phyloP scores from a whole-genome alignment of 2,329 filamentous ascomycete genomes.

The Colletotrichum sp. region DNA sequence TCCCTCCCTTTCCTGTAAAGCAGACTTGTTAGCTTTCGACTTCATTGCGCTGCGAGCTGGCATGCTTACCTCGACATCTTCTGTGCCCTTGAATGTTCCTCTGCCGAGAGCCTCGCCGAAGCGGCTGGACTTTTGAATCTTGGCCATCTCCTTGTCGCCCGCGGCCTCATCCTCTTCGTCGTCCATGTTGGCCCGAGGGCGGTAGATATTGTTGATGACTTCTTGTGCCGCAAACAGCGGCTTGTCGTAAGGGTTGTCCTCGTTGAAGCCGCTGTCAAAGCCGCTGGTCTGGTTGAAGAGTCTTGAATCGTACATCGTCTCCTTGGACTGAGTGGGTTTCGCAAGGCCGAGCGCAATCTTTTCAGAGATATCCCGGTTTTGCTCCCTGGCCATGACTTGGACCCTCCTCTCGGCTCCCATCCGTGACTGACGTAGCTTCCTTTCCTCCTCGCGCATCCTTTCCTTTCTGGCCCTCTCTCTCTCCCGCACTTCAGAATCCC shows the following conservation, averaged over 20 bases:
- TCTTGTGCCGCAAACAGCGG: slow-evolving; percentile 96
- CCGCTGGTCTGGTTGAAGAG: slow-evolving; percentile 94
- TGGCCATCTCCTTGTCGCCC: slow-evolving; percentile 83
- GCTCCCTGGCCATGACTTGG: slow-evolving; percentile 92
- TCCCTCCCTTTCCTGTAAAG: slow-evolving; percentile 73
- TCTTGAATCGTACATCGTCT: slow-evolving; percentile 96
- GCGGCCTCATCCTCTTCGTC: slow-evolving; percentile 80
- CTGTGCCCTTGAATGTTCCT: slow-evolving; percentile 89
- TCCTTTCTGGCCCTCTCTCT: slow-evolving; percentile 81
- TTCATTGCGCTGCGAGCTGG: neutral
- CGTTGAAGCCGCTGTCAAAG: slow-evolving; percentile 92
- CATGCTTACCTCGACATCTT: slow-evolving; percentile 74
- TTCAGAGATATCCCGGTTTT: slow-evolving; percentile 95
- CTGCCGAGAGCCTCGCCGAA: slow-evolving; percentile 87
- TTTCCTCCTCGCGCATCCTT: slow-evolving; percentile 80
- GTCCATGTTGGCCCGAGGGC: slow-evolving; percentile 75
- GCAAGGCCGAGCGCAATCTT: slow-evolving; percentile 94
- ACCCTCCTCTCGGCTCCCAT: slow-evolving; percentile 95
- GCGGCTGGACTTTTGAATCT: slow-evolving; percentile 82
- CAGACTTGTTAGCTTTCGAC: neutral
- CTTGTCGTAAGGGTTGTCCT: slow-evolving; percentile 97
- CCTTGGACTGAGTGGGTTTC: slow-evolving; percentile 89
- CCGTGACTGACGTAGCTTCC: slow-evolving; percentile 88
- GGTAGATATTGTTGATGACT: slow-evolving; percentile 92
- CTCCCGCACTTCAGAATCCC: slow-evolving; percentile 75